These are phyloP conservation scores for Coemansia sp. DNA, from an alignment of 192 early-diverging fungal genomes.

Conservation along the genomic window DNA sequence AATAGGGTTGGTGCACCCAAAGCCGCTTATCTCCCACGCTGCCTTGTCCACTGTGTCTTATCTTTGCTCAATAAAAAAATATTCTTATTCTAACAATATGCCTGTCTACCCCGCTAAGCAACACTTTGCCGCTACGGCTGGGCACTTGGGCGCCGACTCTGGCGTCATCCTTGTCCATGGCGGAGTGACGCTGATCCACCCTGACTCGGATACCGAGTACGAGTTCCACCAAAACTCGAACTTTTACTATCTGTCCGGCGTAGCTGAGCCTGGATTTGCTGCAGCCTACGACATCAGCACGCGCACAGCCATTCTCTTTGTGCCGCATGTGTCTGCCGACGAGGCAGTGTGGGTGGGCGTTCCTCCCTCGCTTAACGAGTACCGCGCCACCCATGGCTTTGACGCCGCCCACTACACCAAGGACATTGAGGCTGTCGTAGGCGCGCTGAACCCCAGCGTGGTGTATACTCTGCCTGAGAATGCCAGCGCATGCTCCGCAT, in stretches of 20 bases:
- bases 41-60: not conserved
- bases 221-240: slow-evolving; percentile 87
- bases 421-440: slow-evolving; percentile 58
- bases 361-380: slow-evolving; percentile 58
- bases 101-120: slow-evolving; percentile 64
- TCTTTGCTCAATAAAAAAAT: not conserved
- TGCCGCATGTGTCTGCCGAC: slow-evolving; percentile 64
- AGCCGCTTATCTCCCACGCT: not conserved
- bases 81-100: not conserved
- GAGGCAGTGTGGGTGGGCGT: slow-evolving; percentile 86
- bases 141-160: slow-evolving; percentile 59
- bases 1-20: too few species aligned
- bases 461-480: slow-evolving; percentile 56
- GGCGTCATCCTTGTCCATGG: slow-evolving; percentile 68
- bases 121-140: slow-evolving; percentile 63
- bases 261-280: slow-evolving; percentile 72
- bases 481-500: not conserved
- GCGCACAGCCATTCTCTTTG: slow-evolving; percentile 64
- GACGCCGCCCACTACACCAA: slow-evolving; percentile 68
- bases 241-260: slow-evolving; percentile 87
- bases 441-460: slow-evolving; percentile 37
- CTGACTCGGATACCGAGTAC: slow-evolving; percentile 79
- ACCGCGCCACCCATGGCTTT: slow-evolving; percentile 65
- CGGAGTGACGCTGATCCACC: slow-evolving; percentile 57
- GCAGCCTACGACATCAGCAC: slow-evolving; percentile 70